Evolutionary conservation across 305 asterid genomes (phyloP).

Genomic region (Striga hermonthica): DNA sequence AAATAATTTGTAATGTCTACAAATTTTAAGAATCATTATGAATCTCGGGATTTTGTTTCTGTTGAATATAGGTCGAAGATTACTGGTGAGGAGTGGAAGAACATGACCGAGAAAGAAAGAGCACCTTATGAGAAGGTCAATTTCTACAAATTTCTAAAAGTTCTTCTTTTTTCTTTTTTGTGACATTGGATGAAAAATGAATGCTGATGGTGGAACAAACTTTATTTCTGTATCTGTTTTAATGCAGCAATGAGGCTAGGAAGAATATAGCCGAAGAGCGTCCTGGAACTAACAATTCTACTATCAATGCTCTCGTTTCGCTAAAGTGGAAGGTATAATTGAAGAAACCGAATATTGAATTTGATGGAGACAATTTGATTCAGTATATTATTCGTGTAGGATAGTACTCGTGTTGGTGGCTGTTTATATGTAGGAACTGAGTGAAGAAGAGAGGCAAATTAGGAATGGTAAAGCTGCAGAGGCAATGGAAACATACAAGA

Average conservation of each 20-base stretch:
- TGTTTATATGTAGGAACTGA: conserved; percentile 47
- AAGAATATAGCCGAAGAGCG: conserved; percentile 56
- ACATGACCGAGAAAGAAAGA: conserved; percentile 57
- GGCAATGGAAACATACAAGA: conserved; percentile 74
- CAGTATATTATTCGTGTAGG: background rate
- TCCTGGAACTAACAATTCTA: conserved; percentile 54
- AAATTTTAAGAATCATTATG: background rate
- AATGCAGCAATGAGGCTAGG: conserved; percentile 59
- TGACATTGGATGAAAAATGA: background rate
- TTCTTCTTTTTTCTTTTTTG: too few relatives aligned
- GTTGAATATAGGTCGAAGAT: conserved; percentile 46
- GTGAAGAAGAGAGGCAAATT: conserved; percentile 59
- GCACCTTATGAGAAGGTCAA: conserved; percentile 63
- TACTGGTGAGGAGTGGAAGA: conserved; percentile 91
- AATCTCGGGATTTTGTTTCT: background rate
- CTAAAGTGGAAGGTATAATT: conserved; percentile 71
- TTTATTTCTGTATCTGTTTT: background rate
- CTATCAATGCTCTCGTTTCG: conserved; percentile 63
- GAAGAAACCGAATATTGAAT: background rate
- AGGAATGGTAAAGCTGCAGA: conserved; percentile 72
- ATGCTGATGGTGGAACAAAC: background rate
- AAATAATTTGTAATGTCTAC: background rate
- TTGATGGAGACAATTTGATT: background rate
- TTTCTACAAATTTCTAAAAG: too few relatives aligned
- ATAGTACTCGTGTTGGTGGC: too few relatives aligned